Evolutionary conservation across 148 eudicot species (phyloP).

Genomic region (Rhododendron griersonianum): DNA sequence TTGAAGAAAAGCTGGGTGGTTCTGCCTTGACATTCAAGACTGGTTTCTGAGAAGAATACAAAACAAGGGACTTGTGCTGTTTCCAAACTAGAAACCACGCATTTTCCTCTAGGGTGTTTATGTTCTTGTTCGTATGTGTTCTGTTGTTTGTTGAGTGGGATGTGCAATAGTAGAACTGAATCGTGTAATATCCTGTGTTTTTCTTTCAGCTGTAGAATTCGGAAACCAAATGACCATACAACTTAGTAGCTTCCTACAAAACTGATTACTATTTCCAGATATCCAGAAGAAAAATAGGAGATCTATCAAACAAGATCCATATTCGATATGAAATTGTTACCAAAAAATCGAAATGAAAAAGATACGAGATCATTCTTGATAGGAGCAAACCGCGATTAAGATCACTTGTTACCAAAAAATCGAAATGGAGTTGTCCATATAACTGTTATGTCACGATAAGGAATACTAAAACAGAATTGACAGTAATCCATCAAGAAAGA

Average conservation of each 20-base stretch:
- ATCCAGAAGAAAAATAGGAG: not conserved
- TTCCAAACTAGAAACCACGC: not conserved
- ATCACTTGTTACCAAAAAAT: too few relatives aligned
- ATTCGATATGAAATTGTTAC: too few relatives aligned
- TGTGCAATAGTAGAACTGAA: not conserved
- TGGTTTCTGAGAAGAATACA: not conserved
- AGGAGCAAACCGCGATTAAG: too few relatives aligned
- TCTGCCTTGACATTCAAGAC: conserved; percentile 21
- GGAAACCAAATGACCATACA: not conserved
- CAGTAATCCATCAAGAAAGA: too few relatives aligned
- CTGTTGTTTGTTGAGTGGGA: not conserved
- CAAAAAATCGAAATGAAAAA: too few relatives aligned
- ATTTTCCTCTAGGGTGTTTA: not conserved
- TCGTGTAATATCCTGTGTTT: not conserved
- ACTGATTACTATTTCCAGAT: not conserved
- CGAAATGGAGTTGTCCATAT: too few relatives aligned
- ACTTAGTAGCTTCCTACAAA: not conserved
- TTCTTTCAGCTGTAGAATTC: not conserved
- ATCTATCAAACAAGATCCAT: too few relatives aligned
- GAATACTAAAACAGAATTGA: too few relatives aligned
- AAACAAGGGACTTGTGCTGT: not conserved
- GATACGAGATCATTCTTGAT: too few relatives aligned
- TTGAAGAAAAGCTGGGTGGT: conserved; percentile 44
- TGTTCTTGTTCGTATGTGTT: not conserved
- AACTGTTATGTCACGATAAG: too few relatives aligned